Evolutionary conservation across 2,329 filamentous ascomycete genomes (phyloP), one percentile per base, ranked within the genome.

Genomic region (Colletotrichum sojae): DNA sequence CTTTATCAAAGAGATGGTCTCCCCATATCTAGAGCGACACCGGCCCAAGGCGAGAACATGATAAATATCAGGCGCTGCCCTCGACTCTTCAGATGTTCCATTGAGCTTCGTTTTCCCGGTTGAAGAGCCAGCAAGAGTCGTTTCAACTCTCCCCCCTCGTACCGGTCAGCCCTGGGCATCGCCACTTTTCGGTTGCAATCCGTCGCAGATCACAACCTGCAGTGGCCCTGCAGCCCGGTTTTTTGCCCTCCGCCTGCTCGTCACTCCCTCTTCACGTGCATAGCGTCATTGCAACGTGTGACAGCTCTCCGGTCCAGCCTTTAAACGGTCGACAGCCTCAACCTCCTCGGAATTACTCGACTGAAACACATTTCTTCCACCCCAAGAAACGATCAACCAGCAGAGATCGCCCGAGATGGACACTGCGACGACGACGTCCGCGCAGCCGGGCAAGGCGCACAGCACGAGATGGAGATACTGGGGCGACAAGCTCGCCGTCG

Each of bases 401-500:
- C 12, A 27, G 46, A 2, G 16, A 40, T 43, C 43, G 16, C 9
- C 36, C 45, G 36, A 25, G 40, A 69, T 58, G 59, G 61, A 72
- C 27, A 49, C 58, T 73, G 58, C 63, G 52, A 58, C 63, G 8
- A 63, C 63, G 77, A 66, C 49, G 27, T 31, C 27, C 13, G 66
- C 62, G 15, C 55, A 62, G 49, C 62, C 62, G 13, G 57, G 49
- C 16, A 68, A 63, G 72, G 77, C 78, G 55, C 75, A 79, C 67
- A 77, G 73, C 67, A 80, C 78, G 43, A 81, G 79, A 71, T 74
- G 83, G 59, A 80, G 81, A 72, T 77, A 79, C 70, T 83, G 84
- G 79, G 79, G 80, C 63, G 79, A 88, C 49, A 94, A 89, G 83
- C 78, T 95, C 65, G 90, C 92, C 53, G 92, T 96, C 67, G 86